phyloP scores from a whole-genome alignment of 140 eudicot genomes.

The Flaveria floridana region DNA sequence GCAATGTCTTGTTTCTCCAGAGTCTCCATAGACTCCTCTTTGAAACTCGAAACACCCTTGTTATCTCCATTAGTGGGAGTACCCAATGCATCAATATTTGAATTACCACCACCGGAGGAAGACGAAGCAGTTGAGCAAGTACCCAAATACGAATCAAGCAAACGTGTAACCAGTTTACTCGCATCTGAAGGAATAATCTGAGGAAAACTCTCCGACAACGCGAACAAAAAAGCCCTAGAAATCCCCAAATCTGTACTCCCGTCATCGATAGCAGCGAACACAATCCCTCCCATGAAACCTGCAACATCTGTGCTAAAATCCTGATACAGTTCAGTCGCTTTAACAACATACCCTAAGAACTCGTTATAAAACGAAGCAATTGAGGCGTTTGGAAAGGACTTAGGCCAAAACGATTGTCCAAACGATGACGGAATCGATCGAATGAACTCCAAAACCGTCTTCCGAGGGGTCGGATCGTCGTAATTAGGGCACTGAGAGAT shows the following conservation, averaged over 20 bases:
- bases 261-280: conserved; percentile 45
- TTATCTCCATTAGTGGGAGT: conserved; percentile 33
- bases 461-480: conserved; percentile 49
- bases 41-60: conserved; percentile 40
- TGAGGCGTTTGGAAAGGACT: conserved; percentile 44
- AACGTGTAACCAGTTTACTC: conserved; percentile 48
- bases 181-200: conserved; percentile 63
- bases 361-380: conserved; percentile 56
- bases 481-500: conserved; percentile 62
- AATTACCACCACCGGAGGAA: conserved; percentile 45
- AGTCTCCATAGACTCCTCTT: conserved; percentile 68
- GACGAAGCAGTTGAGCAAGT: conserved; percentile 35
- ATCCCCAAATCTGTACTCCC: conserved; percentile 39
- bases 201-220: conserved; percentile 63
- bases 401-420: conserved; percentile 75
- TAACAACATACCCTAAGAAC: conserved; percentile 54
- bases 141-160: conserved; percentile 52
- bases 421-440: conserved; percentile 67
- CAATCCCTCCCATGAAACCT: conserved; percentile 65
- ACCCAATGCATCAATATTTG: conserved; percentile 39
- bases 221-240: conserved; percentile 63
- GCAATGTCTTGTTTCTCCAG: conserved; percentile 81
- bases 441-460: conserved; percentile 57
- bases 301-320: conserved; percentile 67
- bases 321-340: conserved; percentile 53